phyloP scores from a whole-genome alignment of 164 flowering plant genomes.

The Macadamia tetraphylla region DNA sequence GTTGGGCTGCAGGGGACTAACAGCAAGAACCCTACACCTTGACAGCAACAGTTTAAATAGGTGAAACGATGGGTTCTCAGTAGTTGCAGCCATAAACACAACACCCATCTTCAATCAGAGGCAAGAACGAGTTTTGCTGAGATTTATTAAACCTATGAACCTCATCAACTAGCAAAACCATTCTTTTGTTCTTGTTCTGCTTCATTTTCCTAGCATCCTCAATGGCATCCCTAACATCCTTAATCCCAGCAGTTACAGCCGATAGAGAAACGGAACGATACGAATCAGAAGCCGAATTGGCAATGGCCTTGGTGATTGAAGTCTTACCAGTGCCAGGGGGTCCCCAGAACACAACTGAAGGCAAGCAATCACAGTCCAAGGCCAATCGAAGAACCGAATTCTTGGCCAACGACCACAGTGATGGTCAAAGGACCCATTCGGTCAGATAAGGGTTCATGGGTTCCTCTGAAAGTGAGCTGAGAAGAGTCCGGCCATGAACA shows the following conservation, averaged over 20 bases:
- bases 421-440: slow-evolving; percentile 70
- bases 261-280: slow-evolving; percentile 63
- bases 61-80: slow-evolving; percentile 93
- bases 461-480: background rate
- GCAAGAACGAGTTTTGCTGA: slow-evolving; percentile 81
- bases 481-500: background rate
- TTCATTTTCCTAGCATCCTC: slow-evolving; percentile 53
- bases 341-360: slow-evolving; percentile 83
- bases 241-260: slow-evolving; percentile 75
- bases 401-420: slow-evolving; percentile 47
- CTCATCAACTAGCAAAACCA: slow-evolving; percentile 79
- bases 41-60: slow-evolving; percentile 74
- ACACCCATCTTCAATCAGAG: slow-evolving; percentile 79
- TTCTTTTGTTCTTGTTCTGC: slow-evolving; percentile 23
- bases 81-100: slow-evolving; percentile 81
- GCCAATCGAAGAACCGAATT: slow-evolving; percentile 51
- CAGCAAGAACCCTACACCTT: slow-evolving; percentile 61
- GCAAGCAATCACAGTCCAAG: slow-evolving; percentile 41
- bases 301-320: slow-evolving; percentile 65
- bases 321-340: slow-evolving; percentile 96
- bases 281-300: slow-evolving; percentile 25
- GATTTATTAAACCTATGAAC: slow-evolving; percentile 87
- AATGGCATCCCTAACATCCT: slow-evolving; percentile 74
- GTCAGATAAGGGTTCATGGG: slow-evolving; percentile 56
- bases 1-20: slow-evolving; percentile 45